phyloP scores from a whole-genome alignment of 225 moss, liverwort and hornwort genomes.

The Sphagnum contortum region DNA sequence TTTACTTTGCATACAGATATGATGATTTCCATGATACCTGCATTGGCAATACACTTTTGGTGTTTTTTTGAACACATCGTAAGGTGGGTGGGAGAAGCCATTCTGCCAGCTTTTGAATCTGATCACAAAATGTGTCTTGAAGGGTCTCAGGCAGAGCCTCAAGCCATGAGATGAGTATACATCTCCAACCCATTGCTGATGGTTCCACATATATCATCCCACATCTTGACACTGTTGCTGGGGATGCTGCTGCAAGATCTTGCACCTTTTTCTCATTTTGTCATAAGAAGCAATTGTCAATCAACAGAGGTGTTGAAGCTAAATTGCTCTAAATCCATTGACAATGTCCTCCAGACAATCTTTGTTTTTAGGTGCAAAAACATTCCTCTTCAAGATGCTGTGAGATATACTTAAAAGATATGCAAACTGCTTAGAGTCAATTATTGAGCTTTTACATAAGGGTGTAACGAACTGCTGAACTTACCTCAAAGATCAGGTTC shows the following conservation, averaged over 20 bases:
- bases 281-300: too few species aligned
- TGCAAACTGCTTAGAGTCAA: too few species aligned
- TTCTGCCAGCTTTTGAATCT: conserved; percentile 75
- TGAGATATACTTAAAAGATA: too few species aligned
- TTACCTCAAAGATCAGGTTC: conserved; percentile 78
- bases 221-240: conserved; percentile 80
- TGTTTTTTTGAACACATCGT: conserved; percentile 73
- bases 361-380: too few species aligned
- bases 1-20: too few species aligned
- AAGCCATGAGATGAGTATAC: conserved; percentile 67
- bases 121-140: conserved; percentile 43
- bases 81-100: conserved; percentile 81
- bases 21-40: conserved; percentile 25
- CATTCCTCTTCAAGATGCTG: too few species aligned
- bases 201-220: conserved; percentile 91
- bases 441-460: too few species aligned
- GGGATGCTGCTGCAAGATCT: conserved; percentile 84
- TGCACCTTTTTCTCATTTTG: conserved; percentile 32
- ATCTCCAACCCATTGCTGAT: conserved; percentile 73
- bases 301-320: too few species aligned
- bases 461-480: too few species aligned
- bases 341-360: too few species aligned
- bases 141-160: conserved; percentile 53
- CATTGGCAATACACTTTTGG: conserved; percentile 72
- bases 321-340: too few species aligned